Percentiles rank a stretch among this genome's conserved stretches.
Conservation (phyloP, 768 basidiomycete genomes). For the Collybiopsis luxurians region DNA sequence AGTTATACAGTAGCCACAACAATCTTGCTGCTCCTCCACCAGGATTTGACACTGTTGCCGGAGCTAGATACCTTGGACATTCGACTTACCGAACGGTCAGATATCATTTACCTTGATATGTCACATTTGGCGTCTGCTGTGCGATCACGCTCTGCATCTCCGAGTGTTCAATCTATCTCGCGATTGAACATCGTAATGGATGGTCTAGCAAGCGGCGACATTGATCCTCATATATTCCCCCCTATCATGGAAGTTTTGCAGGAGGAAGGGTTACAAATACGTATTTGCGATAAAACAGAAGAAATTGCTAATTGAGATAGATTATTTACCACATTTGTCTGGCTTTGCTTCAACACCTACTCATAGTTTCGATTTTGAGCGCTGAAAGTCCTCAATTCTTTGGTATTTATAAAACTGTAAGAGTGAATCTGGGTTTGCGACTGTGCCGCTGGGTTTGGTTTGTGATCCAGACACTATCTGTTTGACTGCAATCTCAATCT, state of each 20-base stretch:
- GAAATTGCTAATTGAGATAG: neutral
- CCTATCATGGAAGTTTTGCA: slow-evolving; percentile 2
- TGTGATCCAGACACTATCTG: slow-evolving; percentile 72
- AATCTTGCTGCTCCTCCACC: neutral
- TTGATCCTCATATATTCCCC: neutral
- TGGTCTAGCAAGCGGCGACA: neutral
- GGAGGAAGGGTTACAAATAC: neutral
- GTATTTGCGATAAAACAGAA: neutral
- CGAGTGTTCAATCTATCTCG: neutral
- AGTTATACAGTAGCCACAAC: neutral
- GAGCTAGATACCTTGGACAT: neutral
- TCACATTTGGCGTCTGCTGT: neutral
- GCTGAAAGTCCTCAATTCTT: slow-evolving; percentile 38
- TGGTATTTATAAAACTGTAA: slow-evolving; percentile 61
- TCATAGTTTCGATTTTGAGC: too few species aligned
- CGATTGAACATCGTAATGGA: neutral
- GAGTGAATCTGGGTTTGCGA: slow-evolving; percentile 71
- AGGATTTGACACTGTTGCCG: neutral
- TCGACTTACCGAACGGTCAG: neutral
- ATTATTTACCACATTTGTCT: too few species aligned
- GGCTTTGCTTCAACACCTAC: too few species aligned
- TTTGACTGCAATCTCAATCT: slow-evolving; percentile 77
- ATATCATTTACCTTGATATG: neutral
- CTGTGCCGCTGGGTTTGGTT: slow-evolving; percentile 65
- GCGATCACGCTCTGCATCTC: neutral